phyloP scores from a whole-genome alignment of 352 stramenopile species.

The Phytophthora citrophthora region DNA sequence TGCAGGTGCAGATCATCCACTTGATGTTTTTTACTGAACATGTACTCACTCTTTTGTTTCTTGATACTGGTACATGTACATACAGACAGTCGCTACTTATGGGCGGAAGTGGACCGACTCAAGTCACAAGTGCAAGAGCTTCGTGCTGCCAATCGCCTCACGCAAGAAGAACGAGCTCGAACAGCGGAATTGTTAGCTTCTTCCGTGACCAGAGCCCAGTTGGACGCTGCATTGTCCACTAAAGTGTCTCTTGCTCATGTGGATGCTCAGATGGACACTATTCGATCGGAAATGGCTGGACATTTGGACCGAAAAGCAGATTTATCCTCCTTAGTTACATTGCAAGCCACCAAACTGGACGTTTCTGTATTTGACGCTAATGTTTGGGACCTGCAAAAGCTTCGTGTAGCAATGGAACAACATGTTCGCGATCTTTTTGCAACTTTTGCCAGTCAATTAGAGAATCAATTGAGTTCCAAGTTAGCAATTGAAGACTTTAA shows the following conservation, averaged over 20 bases:
- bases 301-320: constrained; percentile 57
- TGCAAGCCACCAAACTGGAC: constrained; percentile 68
- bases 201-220: constrained; percentile 64
- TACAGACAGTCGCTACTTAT: constrained; percentile 56
- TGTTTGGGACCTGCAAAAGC: constrained; percentile 60
- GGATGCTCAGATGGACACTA: constrained; percentile 35
- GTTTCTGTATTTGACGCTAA: constrained; percentile 66
- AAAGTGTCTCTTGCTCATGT: constrained; percentile 58
- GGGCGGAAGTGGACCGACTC: constrained; percentile 64
- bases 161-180: constrained; percentile 38
- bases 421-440: constrained; percentile 65
- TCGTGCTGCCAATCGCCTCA: constrained; percentile 28
- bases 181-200: constrained; percentile 47
- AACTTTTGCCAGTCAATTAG: constrained; percentile 60
- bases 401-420: constrained; percentile 60
- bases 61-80: constrained; percentile 14
- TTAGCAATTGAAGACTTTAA: constrained; percentile 71
- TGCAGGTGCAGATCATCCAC: constrained; percentile 13
- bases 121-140: constrained; percentile 59
- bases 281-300: constrained; percentile 39
- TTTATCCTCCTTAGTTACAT: constrained; percentile 18
- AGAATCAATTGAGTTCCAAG: constrained; percentile 56
- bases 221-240: constrained; percentile 67
- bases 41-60: background rate
- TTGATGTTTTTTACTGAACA: background rate